Conservation (phyloP, 768 basidiomycete species). For the Naganishia kalamii region DNA sequence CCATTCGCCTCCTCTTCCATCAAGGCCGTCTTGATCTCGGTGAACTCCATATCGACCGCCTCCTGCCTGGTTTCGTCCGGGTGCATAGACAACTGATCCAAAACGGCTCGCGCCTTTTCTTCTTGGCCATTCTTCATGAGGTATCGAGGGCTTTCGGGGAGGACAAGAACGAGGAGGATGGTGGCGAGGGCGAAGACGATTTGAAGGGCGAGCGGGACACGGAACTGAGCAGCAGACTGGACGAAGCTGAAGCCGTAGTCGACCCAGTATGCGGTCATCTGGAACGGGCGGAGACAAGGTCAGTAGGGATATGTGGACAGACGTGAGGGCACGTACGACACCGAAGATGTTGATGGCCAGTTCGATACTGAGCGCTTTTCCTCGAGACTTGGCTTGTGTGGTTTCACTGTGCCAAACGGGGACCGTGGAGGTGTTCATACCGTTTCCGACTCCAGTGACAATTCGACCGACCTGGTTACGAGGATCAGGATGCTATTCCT, state of each 20-base stretch:
- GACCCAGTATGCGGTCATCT: slow-evolving; percentile 29
- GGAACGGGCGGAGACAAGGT: neutral
- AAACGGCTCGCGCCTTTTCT: slow-evolving; percentile 25
- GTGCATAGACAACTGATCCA: slow-evolving; percentile 26
- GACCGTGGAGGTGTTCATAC: slow-evolving; percentile 28
- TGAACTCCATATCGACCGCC: slow-evolving; percentile 17
- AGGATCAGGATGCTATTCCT: neutral
- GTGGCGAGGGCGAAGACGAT: slow-evolving; percentile 29
- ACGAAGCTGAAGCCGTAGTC: slow-evolving; percentile 32
- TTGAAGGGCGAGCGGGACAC: slow-evolving; percentile 33
- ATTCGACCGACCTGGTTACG: slow-evolving; percentile 36
- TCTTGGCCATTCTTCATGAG: slow-evolving; percentile 24
- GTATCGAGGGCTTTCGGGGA: slow-evolving; percentile 37
- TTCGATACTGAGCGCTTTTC: slow-evolving; percentile 26
- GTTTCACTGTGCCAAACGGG: slow-evolving; percentile 30
- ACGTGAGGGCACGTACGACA: slow-evolving; percentile 19
- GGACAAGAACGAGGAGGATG: slow-evolving; percentile 26
- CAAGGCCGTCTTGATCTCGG: slow-evolving; percentile 19
- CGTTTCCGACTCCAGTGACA: slow-evolving; percentile 34
- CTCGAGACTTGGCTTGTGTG: slow-evolving; percentile 21
- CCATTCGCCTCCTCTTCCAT: slow-evolving; percentile 20
- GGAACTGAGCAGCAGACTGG: slow-evolving; percentile 24
- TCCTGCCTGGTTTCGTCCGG: neutral
- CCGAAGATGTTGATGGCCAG: slow-evolving; percentile 30
- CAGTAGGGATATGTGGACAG: neutral